Evolutionary conservation across 345 rosid genomes (phyloP), one percentile per base, ranked within the genome.

Genomic region (Cardiospermum halicacabum): DNA sequence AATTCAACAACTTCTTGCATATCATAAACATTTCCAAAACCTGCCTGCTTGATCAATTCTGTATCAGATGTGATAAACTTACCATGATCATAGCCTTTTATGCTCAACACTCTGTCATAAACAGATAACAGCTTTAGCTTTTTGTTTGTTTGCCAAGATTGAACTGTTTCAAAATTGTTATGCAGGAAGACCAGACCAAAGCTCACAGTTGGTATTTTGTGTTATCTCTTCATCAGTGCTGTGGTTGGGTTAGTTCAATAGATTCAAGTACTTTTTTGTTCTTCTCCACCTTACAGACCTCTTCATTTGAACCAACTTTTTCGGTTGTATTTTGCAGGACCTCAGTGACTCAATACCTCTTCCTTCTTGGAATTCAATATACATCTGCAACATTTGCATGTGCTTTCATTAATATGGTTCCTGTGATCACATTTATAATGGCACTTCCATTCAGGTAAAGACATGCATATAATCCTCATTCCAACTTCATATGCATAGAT

Each of bases 341-440:
- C n/a, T 84, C 92, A 3, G 69, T 87, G 36, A 78, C 83, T 5
- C 89, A 87, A 51, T 84, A 72, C 68, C 67, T 70, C 68, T 82
- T 84, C 80, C 92, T 87, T 19, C 65, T 78, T 21, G 92, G 92
- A 26, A 81, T 87, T 57, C 76, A 73, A 67, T 53, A 79, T 73
- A 87, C 92, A 60, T 87, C 92, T 36, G 87, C 92, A 32, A 80
- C 92, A 45, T 80, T 82, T 58, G 56, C 92, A 1, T 76, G 85
- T 60, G 89, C 86, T 42, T 87, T 87, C 53, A 16, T 84, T 74
- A 87, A 87, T 76, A 65, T 84, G 80, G 85, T 81, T 26, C 89
- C 89, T 4, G 87, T 84, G 25, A 31, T 80, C 63, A 87, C 92
- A 11, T 87, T 84, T 60, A 27, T 82, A 47, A 77, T 80, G 83